Conservation (phyloP, 2,329 filamentous ascomycete species). For the Colletotrichum sp. region DNA sequence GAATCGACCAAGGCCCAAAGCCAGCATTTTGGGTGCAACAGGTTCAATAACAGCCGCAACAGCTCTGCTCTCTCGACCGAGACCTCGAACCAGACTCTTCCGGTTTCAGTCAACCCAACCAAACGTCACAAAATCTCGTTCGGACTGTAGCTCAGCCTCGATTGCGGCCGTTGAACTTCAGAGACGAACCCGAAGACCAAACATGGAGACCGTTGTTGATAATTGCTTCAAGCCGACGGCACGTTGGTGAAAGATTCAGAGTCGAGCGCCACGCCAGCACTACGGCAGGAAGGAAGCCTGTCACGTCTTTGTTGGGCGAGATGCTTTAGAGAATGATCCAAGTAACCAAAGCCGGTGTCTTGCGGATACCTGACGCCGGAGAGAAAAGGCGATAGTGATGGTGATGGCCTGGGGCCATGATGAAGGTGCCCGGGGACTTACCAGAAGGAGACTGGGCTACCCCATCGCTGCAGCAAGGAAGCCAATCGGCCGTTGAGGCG, state of each 20-base stretch:
- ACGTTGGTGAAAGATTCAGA: background rate
- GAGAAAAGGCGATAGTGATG: background rate
- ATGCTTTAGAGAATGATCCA: background rate
- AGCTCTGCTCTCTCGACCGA: background rate
- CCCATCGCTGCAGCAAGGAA: background rate
- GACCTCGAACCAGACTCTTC: background rate
- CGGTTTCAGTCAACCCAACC: background rate
- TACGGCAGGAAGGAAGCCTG: background rate
- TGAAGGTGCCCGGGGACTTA: background rate
- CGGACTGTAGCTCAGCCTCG: background rate
- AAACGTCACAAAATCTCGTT: background rate
- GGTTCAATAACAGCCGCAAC: background rate
- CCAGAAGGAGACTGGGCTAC: background rate
- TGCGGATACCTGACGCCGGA: background rate
- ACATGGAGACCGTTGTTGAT: background rate
- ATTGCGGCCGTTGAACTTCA: background rate
- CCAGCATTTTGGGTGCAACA: background rate
- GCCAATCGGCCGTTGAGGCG: background rate
- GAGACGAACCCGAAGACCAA: background rate
- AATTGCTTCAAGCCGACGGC: background rate
- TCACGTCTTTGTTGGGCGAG: background rate
- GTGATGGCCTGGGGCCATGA: background rate
- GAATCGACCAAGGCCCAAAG: background rate
- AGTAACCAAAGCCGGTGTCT: background rate
- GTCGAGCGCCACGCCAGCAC: background rate